Evolutionary conservation across 208 protist genomes (phyloP).

Genomic region (Trypanosoma melophagium): DNA sequence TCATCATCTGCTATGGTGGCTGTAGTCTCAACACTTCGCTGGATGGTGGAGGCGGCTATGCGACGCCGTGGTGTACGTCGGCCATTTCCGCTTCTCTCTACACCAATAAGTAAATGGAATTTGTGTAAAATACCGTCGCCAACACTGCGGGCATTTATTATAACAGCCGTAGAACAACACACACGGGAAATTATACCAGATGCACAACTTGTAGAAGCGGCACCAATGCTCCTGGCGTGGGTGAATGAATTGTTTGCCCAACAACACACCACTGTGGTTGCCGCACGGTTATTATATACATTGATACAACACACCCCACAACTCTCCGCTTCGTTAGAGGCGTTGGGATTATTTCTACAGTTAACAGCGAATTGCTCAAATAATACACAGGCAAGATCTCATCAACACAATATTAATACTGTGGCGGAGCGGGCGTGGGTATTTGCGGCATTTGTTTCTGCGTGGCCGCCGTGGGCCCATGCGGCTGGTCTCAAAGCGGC

Average conservation of each 20-base stretch:
- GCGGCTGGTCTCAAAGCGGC: constrained; percentile 13
- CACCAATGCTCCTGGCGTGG: constrained; percentile 34
- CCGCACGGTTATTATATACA: constrained; percentile 14
- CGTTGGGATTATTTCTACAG: constrained; percentile 21
- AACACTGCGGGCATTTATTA: constrained; percentile 18
- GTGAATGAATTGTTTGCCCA: constrained; percentile 18
- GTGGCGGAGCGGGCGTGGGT: constrained; percentile 24
- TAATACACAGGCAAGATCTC: too few relatives aligned
- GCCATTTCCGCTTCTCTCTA: background rate
- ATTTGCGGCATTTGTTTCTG: constrained; percentile 18
- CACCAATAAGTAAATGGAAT: constrained; percentile 6
- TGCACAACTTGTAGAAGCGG: constrained; percentile 9
- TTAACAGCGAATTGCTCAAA: background rate
- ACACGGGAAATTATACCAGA: constrained; percentile 3
- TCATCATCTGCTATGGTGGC: constrained; percentile 14
- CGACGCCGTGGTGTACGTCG: constrained; percentile 16
- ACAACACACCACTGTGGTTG: constrained; percentile 3
- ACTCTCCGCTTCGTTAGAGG: constrained; percentile 22
- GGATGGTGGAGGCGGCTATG: constrained; percentile 24
- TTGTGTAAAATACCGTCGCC: background rate
- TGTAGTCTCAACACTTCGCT: constrained; percentile 15
- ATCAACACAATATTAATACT: too few relatives aligned
- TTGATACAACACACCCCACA: constrained; percentile 7
- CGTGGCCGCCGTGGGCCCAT: constrained; percentile 25
- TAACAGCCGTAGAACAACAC: constrained; percentile 10